These are phyloP conservation scores for Dactylellina cionopaga DNA, from an alignment of 2,329 filamentous ascomycete genomes.

Conservation along the genomic window DNA sequence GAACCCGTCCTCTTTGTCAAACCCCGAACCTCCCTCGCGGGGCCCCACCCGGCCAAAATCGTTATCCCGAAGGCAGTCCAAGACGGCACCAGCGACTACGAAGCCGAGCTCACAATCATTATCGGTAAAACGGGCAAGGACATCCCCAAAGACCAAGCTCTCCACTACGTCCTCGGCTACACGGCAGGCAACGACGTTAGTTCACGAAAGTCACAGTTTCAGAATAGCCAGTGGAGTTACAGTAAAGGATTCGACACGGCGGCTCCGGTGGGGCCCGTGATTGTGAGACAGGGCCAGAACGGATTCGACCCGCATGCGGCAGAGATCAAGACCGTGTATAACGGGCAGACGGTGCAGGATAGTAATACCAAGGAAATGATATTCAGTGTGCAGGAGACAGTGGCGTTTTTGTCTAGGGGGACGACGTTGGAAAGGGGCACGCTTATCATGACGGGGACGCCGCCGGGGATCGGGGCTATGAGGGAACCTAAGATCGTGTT, in stretches of 20 bases:
- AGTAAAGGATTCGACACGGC: constrained; percentile 81
- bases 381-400: constrained; percentile 70
- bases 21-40: constrained; percentile 72
- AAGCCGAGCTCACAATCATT: constrained; percentile 79
- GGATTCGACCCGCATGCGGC: constrained; percentile 70
- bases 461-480: constrained; percentile 77
- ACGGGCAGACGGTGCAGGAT: constrained; percentile 69
- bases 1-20: constrained; percentile 80
- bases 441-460: constrained; percentile 75
- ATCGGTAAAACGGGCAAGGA: constrained; percentile 75
- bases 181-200: constrained; percentile 81
- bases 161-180: constrained; percentile 80
- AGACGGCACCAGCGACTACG: constrained; percentile 76
- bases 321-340: constrained; percentile 66
- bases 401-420: constrained; percentile 70
- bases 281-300: constrained; percentile 67
- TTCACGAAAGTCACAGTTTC: constrained; percentile 73
- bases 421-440: constrained; percentile 73
- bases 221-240: constrained; percentile 75
- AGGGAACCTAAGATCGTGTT: constrained; percentile 74
- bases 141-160: constrained; percentile 72
- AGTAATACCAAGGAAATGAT: constrained; percentile 67
- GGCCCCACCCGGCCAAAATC: constrained; percentile 65
- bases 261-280: constrained; percentile 77
- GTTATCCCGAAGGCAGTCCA: constrained; percentile 74